phyloP scores from a whole-genome alignment of 2,329 filamentous ascomycete species.

The Dactylellina haptotyla region DNA sequence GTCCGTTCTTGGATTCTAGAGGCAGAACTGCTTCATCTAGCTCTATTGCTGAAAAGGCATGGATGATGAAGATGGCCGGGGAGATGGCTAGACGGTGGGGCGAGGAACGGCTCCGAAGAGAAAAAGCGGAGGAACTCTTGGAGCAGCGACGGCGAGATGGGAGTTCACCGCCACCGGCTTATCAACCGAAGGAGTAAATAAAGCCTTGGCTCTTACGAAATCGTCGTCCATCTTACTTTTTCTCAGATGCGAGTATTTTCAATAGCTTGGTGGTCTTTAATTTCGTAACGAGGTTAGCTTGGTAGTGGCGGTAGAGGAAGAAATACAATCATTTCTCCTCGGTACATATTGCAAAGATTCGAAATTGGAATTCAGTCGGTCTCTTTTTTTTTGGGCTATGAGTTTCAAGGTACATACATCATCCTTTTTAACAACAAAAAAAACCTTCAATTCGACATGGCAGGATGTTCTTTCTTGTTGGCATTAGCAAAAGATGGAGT shows the following conservation, averaged over 20 bases:
- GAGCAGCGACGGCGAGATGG: slow-evolving; percentile 55
- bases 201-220: not conserved
- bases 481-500: not conserved
- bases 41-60: slow-evolving; percentile 79
- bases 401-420: slow-evolving; percentile 38
- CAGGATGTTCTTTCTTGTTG: slow-evolving; percentile 6
- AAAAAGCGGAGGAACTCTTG: slow-evolving; percentile 54
- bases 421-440: not conserved
- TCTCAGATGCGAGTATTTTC: slow-evolving; percentile 10
- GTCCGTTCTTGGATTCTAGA: slow-evolving; percentile 44
- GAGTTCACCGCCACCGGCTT: slow-evolving; percentile 49
- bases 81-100: slow-evolving; percentile 89
- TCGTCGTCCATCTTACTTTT: slow-evolving; percentile 5
- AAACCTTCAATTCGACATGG: slow-evolving; percentile 36
- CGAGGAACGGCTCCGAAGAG: slow-evolving; percentile 75
- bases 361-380: slow-evolving; percentile 8
- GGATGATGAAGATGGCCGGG: slow-evolving; percentile 91
- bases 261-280: not conserved
- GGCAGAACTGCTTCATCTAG: slow-evolving; percentile 59
- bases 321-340: not conserved
- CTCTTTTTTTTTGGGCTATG: slow-evolving; percentile 7
- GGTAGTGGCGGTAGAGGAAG: not conserved
- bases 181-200: slow-evolving; percentile 37
- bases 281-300: slow-evolving; percentile 3
- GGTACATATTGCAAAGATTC: slow-evolving; percentile 36